Conservation (phyloP, 176 grass and related monocot species). For the Musa acuminata region DNA sequence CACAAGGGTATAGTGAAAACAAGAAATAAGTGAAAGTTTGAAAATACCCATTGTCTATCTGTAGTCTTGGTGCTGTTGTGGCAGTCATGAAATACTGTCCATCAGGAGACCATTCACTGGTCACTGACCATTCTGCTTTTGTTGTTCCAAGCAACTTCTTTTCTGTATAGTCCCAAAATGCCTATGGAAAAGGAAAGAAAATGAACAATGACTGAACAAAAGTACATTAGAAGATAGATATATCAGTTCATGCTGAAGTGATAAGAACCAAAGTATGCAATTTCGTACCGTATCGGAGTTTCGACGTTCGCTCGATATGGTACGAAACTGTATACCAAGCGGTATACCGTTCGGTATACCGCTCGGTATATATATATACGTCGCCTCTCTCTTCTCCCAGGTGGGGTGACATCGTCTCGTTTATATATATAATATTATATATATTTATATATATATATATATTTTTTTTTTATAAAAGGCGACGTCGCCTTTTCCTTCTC, state of each 20-base stretch:
- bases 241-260: not conserved
- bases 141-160: slow-evolving; percentile 74
- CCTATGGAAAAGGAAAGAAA: slow-evolving; percentile 33
- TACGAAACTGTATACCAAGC: too few relatives aligned
- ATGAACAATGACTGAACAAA: not conserved
- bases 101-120: slow-evolving; percentile 93
- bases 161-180: slow-evolving; percentile 84
- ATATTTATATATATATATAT: too few relatives aligned
- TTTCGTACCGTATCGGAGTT: too few relatives aligned
- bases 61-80: slow-evolving; percentile 87
- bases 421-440: too few relatives aligned
- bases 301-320: too few relatives aligned
- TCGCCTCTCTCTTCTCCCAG: too few relatives aligned
- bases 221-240: not conserved
- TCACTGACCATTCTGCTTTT: slow-evolving; percentile 91
- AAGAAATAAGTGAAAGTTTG: slow-evolving; percentile 4
- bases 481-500: too few relatives aligned
- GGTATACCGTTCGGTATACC: too few relatives aligned
- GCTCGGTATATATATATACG: too few relatives aligned
- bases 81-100: slow-evolving; percentile 90
- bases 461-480: too few relatives aligned
- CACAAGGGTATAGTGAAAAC: not conserved
- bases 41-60: slow-evolving; percentile 84
- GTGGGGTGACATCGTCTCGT: too few relatives aligned
- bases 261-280: too few relatives aligned